Evolutionary conservation across 495 filamentous ascomycete species (phyloP), one percentile per base, ranked within the genome.

Genomic region (Neurospora sp.): DNA sequence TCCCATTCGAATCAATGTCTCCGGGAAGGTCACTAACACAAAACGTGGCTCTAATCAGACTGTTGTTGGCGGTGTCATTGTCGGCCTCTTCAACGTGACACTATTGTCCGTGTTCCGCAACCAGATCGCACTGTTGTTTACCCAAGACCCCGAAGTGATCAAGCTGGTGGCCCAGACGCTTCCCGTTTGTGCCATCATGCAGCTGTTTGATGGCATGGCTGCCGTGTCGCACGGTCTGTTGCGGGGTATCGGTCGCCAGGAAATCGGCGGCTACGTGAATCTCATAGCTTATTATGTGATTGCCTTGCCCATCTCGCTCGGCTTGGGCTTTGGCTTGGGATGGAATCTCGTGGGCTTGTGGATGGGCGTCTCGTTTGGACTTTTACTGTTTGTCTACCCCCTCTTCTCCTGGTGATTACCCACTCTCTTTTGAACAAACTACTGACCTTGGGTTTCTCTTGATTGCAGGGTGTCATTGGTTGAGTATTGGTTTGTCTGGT

Each of bases 241-340:
- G 39, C 87, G 94, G 31, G 95, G 94, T 10, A 87, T 95, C 39
- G 94, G 94, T 3, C 87, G 91, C 41, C 95, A 97, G 79, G 90
- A 94, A 75, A 88, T 98, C 69, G 94, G 94, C 3, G 94, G 94
- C 5, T 97, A 94, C 79, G 89, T 94, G 39, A 94, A 93, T 76
- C 78, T 98, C 3, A 88, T 91, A 70, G 90, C 89, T 69, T 98
- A 97, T 82, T 98, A 98, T 82, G 81, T 86, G 4, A 85, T 97
- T 53, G 95, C 92, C 0, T 85, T 97, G 85, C 95, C 94, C 2
- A 88, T 97, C 44, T 94, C 91, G 65, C 91, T 96, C 77, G 88
- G 89, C 2, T 87, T 90, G 1, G 90, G 88, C 0, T 97, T 97
- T 79, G 88, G 86, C 0, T 81, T 94, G 18, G 82, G 84, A 45